Percentiles rank a stretch among this genome's conserved stretches.
These are phyloP conservation scores for Curvularia sp. DNA, from an alignment of 2,329 filamentous ascomycete species.

Conservation along the genomic window DNA sequence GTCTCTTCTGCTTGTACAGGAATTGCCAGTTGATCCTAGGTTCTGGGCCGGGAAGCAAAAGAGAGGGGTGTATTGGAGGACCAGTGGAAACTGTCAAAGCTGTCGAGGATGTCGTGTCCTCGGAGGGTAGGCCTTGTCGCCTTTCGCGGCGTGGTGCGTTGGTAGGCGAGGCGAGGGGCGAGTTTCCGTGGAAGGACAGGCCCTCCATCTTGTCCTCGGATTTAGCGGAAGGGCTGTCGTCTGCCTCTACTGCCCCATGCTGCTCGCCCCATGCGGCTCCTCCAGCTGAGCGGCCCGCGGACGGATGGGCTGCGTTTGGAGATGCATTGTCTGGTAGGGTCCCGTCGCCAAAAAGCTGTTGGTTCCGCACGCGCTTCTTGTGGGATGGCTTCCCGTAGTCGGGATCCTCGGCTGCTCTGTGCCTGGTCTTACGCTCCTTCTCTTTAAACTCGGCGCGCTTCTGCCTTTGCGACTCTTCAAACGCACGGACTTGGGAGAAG, in stretches of 20 bases:
- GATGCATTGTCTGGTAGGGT: constrained; percentile 31
- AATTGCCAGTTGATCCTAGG: constrained; percentile 88
- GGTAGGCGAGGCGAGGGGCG: constrained; percentile 26
- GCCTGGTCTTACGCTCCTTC: constrained; percentile 56
- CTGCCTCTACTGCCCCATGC: constrained; percentile 57
- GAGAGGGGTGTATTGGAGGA: constrained; percentile 41
- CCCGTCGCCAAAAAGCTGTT: constrained; percentile 52
- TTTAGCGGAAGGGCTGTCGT: constrained; percentile 42
- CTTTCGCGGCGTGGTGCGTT: constrained; percentile 26
- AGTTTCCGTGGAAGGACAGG: constrained; percentile 38
- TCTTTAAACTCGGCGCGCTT: constrained; percentile 46
- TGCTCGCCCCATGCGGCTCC: constrained; percentile 54
- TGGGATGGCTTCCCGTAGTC: constrained; percentile 59
- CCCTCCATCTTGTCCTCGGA: constrained; percentile 50
- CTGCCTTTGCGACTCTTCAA: constrained; percentile 64
- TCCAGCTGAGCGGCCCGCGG: constrained; percentile 28
- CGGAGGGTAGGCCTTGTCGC: constrained; percentile 20
- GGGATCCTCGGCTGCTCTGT: constrained; percentile 54
- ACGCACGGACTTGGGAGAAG: constrained; percentile 66
- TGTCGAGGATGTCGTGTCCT: constrained; percentile 18
- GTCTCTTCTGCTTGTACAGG: constrained; percentile 84
- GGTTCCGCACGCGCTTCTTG: constrained; percentile 60
- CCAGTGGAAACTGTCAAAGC: not conserved
- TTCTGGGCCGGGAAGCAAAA: constrained; percentile 49
- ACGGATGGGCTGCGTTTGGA: constrained; percentile 29